Evolutionary conservation across 331 rosid species (phyloP).

Genomic region (Telfairia occidentalis): DNA sequence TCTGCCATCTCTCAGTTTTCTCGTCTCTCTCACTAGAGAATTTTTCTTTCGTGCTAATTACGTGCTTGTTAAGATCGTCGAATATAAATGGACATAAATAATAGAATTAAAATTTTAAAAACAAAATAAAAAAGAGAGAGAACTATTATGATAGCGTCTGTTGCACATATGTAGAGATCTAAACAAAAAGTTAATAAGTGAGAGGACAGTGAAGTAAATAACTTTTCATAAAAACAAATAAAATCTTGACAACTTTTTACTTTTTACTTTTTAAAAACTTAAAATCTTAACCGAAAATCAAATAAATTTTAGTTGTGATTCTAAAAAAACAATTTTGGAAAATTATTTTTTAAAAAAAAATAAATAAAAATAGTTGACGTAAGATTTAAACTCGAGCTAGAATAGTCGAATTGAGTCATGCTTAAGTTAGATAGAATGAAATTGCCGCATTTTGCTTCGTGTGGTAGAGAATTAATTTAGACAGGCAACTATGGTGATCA

Average conservation of each 20-base stretch:
- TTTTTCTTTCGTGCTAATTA: too few relatives aligned
- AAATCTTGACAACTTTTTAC: background rate
- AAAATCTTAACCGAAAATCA: background rate
- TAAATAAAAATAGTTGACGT: too few relatives aligned
- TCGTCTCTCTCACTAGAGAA: too few relatives aligned
- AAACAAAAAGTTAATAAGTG: background rate
- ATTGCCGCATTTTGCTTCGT: too few relatives aligned
- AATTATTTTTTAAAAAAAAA: too few relatives aligned
- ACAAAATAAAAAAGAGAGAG: background rate
- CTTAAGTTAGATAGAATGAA: too few relatives aligned
- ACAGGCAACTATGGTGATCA: too few relatives aligned
- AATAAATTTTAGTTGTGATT: background rate
- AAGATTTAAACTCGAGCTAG: too few relatives aligned
- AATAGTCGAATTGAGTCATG: too few relatives aligned
- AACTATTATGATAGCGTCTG: background rate
- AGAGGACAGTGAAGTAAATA: background rate
- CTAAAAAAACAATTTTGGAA: too few relatives aligned
- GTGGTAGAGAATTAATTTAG: too few relatives aligned
- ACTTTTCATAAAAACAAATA: background rate
- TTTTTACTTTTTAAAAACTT: background rate
- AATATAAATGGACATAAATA: background rate
- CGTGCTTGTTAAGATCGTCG: background rate
- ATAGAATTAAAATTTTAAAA: background rate
- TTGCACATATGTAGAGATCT: background rate
- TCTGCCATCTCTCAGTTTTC: conserved; percentile 36